A percentile compares a stretch with the other conserved stretches of the same genome.
These are phyloP conservation scores for Talaromyces thailandensis DNA, from an alignment of 495 filamentous ascomycete species.

Conservation along the genomic window DNA sequence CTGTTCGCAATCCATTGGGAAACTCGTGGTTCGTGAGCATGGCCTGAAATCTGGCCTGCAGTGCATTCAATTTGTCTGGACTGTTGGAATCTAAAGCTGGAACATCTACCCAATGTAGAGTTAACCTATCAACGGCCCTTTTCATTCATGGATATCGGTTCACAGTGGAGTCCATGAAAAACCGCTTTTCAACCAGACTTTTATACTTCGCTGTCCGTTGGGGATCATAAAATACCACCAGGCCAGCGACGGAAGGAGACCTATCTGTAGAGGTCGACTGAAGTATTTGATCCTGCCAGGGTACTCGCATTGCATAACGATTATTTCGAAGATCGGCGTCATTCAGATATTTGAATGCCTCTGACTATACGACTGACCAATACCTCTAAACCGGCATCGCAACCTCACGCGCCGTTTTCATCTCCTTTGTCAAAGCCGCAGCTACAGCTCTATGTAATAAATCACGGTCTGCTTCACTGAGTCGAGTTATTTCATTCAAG, in stretches of 20 bases:
- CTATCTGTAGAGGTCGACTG: slow-evolving; percentile 1
- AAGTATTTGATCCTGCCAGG: slow-evolving; percentile 9
- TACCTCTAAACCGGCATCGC: slow-evolving; percentile 1
- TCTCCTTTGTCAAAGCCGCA: slow-evolving; percentile 7
- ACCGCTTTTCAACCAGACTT: slow-evolving; percentile 8
- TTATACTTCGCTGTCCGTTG: not conserved
- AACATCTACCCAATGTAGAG: slow-evolving; percentile 8
- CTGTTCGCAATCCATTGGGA: slow-evolving; percentile 7
- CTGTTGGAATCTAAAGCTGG: not conserved
- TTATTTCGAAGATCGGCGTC: slow-evolving; percentile 8
- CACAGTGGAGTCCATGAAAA: slow-evolving; percentile 7
- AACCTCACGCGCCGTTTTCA: not conserved
- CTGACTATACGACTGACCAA: not conserved
- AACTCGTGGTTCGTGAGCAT: slow-evolving; percentile 4
- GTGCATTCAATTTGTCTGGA: slow-evolving; percentile 1
- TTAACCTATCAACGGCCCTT: slow-evolving; percentile 6
- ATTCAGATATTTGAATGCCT: not conserved
- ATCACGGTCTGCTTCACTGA: slow-evolving; percentile 6
- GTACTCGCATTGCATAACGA: slow-evolving; percentile 7
- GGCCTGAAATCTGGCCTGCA: slow-evolving; percentile 4
- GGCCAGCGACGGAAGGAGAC: not conserved
- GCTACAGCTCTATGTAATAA: slow-evolving; percentile 5
- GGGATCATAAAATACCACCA: slow-evolving; percentile 9
- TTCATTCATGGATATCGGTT: slow-evolving; percentile 2
- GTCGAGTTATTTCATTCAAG: slow-evolving; percentile 2